Evolutionary conservation across 495 filamentous ascomycete species (phyloP).

Genomic region (Melanomma pulvis-pyrius): DNA sequence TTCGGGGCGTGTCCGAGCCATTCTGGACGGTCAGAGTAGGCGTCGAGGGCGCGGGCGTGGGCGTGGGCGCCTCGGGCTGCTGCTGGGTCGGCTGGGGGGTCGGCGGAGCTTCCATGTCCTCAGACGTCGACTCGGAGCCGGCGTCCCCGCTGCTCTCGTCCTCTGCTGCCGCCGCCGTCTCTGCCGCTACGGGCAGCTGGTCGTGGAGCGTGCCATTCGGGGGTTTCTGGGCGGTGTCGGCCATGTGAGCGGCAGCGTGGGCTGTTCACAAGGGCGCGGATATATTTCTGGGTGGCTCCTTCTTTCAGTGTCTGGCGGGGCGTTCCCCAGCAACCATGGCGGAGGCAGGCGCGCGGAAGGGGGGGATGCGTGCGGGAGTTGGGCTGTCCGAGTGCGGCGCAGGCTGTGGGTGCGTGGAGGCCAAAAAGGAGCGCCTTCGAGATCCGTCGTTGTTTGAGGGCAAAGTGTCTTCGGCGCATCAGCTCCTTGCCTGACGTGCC

Average conservation of each 20-base stretch:
- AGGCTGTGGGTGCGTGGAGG: background rate
- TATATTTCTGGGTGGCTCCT: conserved; percentile 4
- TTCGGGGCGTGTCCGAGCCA: conserved; percentile 30
- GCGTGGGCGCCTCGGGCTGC: conserved; percentile 18
- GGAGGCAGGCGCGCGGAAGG: conserved; percentile 8
- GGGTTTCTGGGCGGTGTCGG: conserved; percentile 29
- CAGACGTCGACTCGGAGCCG: conserved; percentile 10
- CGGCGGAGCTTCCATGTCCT: conserved; percentile 8
- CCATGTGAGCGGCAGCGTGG: conserved; percentile 30
- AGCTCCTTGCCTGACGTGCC: conserved; percentile 18
- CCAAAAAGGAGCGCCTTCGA: background rate
- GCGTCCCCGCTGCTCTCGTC: conserved; percentile 18
- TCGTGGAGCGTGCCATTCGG: conserved; percentile 17
- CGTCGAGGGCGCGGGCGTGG: conserved; percentile 25
- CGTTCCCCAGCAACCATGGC: conserved; percentile 24
- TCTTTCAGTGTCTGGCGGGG: conserved; percentile 31
- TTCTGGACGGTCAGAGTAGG: conserved; percentile 26
- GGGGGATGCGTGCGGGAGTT: background rate
- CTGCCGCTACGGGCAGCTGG: conserved; percentile 10
- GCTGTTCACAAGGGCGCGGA: conserved; percentile 14
- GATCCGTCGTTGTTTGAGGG: background rate
- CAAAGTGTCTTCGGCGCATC: conserved; percentile 32
- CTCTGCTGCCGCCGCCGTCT: background rate
- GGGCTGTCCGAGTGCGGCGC: background rate
- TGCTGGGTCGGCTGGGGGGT: conserved; percentile 9